A percentile compares a stretch with the other conserved stretches of the same genome.
Conservation (phyloP, 164 flowering plant species). For the Nymphaea thermarum region DNA sequence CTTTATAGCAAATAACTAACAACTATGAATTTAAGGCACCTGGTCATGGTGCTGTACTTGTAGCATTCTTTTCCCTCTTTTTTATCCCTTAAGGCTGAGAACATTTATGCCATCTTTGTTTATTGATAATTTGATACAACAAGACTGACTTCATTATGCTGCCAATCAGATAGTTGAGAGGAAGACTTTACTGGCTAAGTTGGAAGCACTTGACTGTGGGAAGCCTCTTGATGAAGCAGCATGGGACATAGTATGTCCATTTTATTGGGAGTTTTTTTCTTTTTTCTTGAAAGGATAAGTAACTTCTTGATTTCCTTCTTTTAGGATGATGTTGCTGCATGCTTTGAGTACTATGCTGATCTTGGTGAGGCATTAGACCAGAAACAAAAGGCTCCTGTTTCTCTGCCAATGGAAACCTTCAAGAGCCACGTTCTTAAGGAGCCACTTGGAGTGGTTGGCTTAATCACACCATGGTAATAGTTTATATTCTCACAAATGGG, state of each 20-base stretch:
- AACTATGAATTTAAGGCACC: too few relatives aligned
- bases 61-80: too few relatives aligned
- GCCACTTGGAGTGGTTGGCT: constrained; percentile 86
- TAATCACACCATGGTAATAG: constrained; percentile 88
- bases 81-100: too few relatives aligned
- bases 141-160: too few relatives aligned
- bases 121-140: too few relatives aligned
- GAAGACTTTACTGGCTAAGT: constrained; percentile 55
- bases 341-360: constrained; percentile 92
- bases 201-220: constrained; percentile 84
- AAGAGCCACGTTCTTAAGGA: constrained; percentile 64
- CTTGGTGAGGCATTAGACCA: constrained; percentile 88
- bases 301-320: not conserved
- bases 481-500: too few relatives aligned
- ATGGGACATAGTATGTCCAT: constrained; percentile 75
- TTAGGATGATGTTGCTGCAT: constrained; percentile 96
- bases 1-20: too few relatives aligned
- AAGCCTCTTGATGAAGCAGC: constrained; percentile 92
- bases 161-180: constrained; percentile 51
- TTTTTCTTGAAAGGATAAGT: not conserved
- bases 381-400: constrained; percentile 62
- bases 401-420: constrained; percentile 74
- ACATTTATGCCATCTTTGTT: too few relatives aligned
- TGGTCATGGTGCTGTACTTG: too few relatives aligned
- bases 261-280: not conserved